phyloP scores from a whole-genome alignment of 129 eudicot species.

The Kitagawia praeruptora region DNA sequence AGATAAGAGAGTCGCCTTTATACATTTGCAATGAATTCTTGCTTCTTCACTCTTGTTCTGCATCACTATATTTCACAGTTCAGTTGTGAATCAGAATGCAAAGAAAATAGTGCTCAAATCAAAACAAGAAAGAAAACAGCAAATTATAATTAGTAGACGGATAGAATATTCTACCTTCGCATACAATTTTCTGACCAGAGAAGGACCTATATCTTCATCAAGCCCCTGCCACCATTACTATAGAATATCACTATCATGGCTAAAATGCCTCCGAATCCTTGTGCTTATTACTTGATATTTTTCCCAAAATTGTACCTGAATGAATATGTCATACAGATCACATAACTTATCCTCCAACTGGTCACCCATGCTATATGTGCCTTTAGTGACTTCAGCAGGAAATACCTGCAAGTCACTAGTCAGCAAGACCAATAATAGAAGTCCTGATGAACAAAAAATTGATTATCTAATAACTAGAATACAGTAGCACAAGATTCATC shows the following conservation, averaged over 20 bases:
- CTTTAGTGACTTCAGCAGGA: neutral
- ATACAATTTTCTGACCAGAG: neutral
- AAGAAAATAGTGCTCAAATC: neutral
- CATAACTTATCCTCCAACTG: slow-evolving; percentile 2
- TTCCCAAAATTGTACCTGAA: neutral
- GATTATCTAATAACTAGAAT: neutral
- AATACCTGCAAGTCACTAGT: neutral
- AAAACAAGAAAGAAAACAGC: neutral
- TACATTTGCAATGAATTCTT: neutral
- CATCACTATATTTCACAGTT: neutral
- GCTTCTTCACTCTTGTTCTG: neutral
- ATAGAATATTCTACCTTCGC: neutral
- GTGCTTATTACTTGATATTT: neutral
- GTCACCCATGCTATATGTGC: neutral
- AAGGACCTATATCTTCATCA: neutral
- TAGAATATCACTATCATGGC: neutral
- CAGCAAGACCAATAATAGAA: too few species aligned
- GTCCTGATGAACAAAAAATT: neutral
- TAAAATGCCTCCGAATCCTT: neutral
- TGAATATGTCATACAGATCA: slow-evolving; percentile 5
- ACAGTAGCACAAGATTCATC: neutral
- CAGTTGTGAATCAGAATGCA: neutral
- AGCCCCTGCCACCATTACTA: neutral
- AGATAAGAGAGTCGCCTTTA: neutral
- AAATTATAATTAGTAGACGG: neutral